These are phyloP conservation scores for Punctularia strigosozonata DNA, from an alignment of 768 basidiomycete species.

Conservation along the genomic window DNA sequence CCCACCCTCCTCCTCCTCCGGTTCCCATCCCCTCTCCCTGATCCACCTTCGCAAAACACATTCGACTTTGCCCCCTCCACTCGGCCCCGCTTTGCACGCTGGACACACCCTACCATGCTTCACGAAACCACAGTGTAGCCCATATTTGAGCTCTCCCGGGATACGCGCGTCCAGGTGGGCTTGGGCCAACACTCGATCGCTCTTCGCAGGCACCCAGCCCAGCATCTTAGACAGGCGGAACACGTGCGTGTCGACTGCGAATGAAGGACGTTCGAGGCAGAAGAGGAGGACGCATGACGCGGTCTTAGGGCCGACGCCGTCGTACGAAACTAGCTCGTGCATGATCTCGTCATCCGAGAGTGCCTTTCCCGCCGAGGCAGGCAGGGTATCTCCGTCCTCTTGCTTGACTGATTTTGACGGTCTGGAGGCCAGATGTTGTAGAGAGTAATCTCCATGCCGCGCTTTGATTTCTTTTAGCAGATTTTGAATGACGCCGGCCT, in stretches of 20 bases:
- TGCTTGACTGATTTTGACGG: constrained; percentile 9
- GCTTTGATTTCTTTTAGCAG: constrained; percentile 29
- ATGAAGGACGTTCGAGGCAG: constrained; percentile 46
- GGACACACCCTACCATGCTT: constrained; percentile 41
- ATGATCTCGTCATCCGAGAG: constrained; percentile 38
- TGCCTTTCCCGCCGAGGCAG: constrained; percentile 11
- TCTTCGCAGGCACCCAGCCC: constrained; percentile 34
- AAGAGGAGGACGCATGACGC: constrained; percentile 53
- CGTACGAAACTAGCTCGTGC: constrained; percentile 42
- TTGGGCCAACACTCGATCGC: constrained; percentile 41
- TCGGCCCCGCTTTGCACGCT: too few species aligned
- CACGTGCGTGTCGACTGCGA: constrained; percentile 57
- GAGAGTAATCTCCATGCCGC: constrained; percentile 40
- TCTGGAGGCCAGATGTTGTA: constrained; percentile 37
- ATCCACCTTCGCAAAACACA: too few species aligned
- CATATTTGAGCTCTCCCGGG: constrained; percentile 42
- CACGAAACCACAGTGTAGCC: constrained; percentile 47
- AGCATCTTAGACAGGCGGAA: constrained; percentile 40
- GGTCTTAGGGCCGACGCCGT: constrained; percentile 53
- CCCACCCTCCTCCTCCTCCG: neutral
- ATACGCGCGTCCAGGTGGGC: constrained; percentile 43
- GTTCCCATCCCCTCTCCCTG: constrained; percentile 15
- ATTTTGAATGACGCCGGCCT: constrained; percentile 41
- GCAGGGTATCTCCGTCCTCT: constrained; percentile 4
- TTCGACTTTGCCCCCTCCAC: too few species aligned